Conservation (phyloP, 768 basidiomycete species). For the Amanita subjunquillea region DNA sequence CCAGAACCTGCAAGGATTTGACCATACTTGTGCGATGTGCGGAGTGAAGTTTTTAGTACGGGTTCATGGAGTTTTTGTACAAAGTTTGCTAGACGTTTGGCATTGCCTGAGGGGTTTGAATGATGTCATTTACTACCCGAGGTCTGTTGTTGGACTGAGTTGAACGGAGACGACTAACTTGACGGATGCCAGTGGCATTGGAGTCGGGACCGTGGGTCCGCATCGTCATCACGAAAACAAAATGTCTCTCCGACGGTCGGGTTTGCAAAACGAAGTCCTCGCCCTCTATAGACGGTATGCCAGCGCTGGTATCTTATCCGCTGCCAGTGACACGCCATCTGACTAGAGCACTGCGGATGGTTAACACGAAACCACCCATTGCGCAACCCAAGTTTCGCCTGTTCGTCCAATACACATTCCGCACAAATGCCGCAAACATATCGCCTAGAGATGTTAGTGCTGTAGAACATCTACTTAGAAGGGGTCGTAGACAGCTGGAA, state of each 20-base stretch:
- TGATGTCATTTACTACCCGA: conserved; percentile 2
- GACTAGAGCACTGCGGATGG: conserved; percentile 66
- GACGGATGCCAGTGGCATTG: too few species aligned
- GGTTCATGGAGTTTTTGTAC: conserved; percentile 1
- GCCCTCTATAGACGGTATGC: conserved; percentile 32
- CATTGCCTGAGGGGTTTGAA: neutral
- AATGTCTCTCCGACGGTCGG: conserved; percentile 25
- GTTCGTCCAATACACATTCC: conserved; percentile 63
- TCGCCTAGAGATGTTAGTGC: conserved; percentile 57
- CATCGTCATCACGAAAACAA: neutral
- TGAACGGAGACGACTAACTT: neutral
- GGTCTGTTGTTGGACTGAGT: neutral
- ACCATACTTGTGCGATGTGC: conserved; percentile 12
- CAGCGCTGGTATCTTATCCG: neutral
- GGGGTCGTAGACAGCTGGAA: conserved; percentile 57
- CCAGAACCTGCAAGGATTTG: conserved; percentile 17
- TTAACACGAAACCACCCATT: conserved; percentile 49
- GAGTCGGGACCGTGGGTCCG: neutral
- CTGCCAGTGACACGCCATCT: neutral
- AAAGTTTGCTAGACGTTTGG: neutral
- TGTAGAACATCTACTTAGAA: conserved; percentile 70
- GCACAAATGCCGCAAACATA: conserved; percentile 45
- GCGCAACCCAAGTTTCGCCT: conserved; percentile 58
- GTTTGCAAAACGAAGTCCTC: conserved; percentile 44
- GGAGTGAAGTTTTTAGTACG: conserved; percentile 9